These are phyloP conservation scores for Rubus idaeus DNA, from an alignment of 306 rosid species.

Conservation along the genomic window DNA sequence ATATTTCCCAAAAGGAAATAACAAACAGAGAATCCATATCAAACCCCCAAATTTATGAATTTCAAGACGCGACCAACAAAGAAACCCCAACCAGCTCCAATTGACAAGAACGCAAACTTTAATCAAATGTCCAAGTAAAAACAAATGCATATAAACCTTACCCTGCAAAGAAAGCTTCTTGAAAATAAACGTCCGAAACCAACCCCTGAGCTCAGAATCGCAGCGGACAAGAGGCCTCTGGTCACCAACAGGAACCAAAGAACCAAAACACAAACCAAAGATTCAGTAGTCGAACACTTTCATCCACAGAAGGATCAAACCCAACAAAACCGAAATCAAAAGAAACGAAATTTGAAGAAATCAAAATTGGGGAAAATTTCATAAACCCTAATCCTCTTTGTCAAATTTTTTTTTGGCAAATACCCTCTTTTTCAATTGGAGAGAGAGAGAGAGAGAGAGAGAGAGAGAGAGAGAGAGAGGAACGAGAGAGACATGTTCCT, in stretches of 20 bases:
- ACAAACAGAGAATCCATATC: background rate
- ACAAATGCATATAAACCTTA: constrained; percentile 8
- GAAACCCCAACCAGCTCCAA: background rate
- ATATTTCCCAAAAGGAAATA: background rate
- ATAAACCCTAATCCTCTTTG: constrained; percentile 57
- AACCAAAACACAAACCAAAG: constrained; percentile 3
- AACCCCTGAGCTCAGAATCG: constrained; percentile 58
- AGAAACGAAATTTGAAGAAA: constrained; percentile 1
- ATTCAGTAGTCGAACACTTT: constrained; percentile 2
- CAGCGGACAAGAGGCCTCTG: constrained; percentile 42
- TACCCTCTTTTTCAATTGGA: too few relatives aligned
- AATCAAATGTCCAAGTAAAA: background rate
- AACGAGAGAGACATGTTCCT: too few relatives aligned
- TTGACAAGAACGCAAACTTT: background rate
- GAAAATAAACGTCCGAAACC: constrained; percentile 42
- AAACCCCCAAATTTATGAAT: background rate
- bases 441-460: too few relatives aligned
- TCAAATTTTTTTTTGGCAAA: too few relatives aligned
- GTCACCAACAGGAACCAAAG: constrained; percentile 6
- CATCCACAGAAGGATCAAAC: background rate
- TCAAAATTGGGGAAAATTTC: background rate
- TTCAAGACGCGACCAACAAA: background rate
- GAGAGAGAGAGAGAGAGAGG: too few relatives aligned
- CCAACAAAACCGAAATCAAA: background rate
- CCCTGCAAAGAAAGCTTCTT: constrained; percentile 36